Conservation (phyloP, 202 grass and related monocot species). For the Sporobolus alterniflorus region DNA sequence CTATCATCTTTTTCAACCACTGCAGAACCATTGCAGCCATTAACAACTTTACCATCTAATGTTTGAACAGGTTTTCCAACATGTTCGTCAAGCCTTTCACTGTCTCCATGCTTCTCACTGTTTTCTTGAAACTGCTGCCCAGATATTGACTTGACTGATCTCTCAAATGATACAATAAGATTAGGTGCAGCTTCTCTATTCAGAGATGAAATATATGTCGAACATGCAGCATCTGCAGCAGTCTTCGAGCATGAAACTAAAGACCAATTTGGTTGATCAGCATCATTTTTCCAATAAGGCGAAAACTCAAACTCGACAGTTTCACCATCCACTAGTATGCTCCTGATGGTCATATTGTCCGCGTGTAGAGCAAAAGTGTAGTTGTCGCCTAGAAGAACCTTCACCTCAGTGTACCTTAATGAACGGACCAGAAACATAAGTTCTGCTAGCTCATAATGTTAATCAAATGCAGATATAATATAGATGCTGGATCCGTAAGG, state of each 20-base stretch:
- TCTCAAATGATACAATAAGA: conserved; percentile 73
- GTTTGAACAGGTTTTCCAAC: conserved; percentile 27
- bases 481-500: not conserved
- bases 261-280: conserved; percentile 72
- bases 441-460: conserved; percentile 32
- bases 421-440: conserved; percentile 38
- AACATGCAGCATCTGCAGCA: conserved; percentile 85
- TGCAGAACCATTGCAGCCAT: conserved; percentile 65
- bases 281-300: conserved; percentile 67
- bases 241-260: conserved; percentile 82
- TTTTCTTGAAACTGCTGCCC: conserved; percentile 63
- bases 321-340: conserved; percentile 84
- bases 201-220: conserved; percentile 72
- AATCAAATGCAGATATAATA: conserved; percentile 27
- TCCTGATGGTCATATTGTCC: conserved; percentile 80
- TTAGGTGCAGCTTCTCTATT: conserved; percentile 79
- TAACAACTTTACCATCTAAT: conserved; percentile 50
- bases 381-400: conserved; percentile 67
- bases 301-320: conserved; percentile 75
- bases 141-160: conserved; percentile 57
- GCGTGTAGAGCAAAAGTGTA: conserved; percentile 80
- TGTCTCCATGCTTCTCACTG: conserved; percentile 48
- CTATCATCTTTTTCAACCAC: conserved; percentile 45
- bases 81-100: conserved; percentile 37
- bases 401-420: conserved; percentile 89